Base-by-base conservation (phyloP, 345 rosid genomes). In the Brassica rapa region DNA sequence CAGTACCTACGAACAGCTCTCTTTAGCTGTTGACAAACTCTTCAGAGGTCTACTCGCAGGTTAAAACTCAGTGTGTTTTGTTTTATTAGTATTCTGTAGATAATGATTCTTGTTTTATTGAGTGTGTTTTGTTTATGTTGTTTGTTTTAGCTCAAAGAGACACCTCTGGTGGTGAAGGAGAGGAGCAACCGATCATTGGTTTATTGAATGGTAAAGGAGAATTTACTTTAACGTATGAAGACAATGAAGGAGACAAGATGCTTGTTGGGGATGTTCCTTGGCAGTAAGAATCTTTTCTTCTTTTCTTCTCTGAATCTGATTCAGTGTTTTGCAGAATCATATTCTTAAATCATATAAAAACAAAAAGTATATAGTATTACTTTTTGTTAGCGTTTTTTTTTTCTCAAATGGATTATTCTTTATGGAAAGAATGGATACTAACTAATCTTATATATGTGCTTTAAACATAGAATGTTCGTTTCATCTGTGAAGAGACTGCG, bases 261-360 rank as follows among this genome's bases (percentile, higher is more conserved):
- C 99, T 96, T 75, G 98, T 89, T 84, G 99, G 98, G 74, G 99
- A 96, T 96, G 99, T 93, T 85, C 99, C 99, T 25, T 96, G 99
- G 99, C 88, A 85, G 99, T 96, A 90, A 89, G 97, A 88, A 80
- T 85, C 86, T 75, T 78, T 71, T 77, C 73, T 16, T 21, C 78
- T 33, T n/a, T 62, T 41, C 32, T 41, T 68, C 39, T 75, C 60
- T 64, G 81, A 62, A 83, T 86, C 86, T 77, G 72, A 68, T 86
- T 79, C 89, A 68, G 76, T 85, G 56, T 73, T 78, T 68, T 66
- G 21, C 72, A 75, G 80, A 64, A 75, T 75, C 46, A 70, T 71
- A 80, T 80, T 80, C 80, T 64, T 56, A 62, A 12, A 33, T 68
- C 77, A 72, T 27, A 78, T 66, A 78, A 63, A 39, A 72, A 78